Conservation (phyloP, 192 early-diverging fungal genomes). For the Podila horticola region DNA sequence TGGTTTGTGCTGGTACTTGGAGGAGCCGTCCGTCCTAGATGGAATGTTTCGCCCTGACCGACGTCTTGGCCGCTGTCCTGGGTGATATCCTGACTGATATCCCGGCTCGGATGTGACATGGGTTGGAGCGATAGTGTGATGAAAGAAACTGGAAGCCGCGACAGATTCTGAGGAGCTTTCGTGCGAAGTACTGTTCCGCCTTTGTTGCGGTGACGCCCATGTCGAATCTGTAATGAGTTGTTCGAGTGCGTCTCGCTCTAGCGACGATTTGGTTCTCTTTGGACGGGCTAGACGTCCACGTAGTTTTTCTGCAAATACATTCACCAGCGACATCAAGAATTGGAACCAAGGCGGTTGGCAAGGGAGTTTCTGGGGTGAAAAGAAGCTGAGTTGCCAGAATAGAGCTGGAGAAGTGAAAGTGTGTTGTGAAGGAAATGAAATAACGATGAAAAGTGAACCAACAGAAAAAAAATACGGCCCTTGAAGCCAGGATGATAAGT, state of each 20-base stretch:
- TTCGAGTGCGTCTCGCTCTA: neutral
- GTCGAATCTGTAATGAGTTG: neutral
- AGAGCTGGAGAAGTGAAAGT: neutral
- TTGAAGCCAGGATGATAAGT: too few relatives aligned
- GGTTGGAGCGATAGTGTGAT: too few relatives aligned
- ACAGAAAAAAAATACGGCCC: too few relatives aligned
- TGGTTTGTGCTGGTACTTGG: neutral
- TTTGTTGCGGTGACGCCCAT: neutral
- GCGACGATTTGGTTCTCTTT: neutral
- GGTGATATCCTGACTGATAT: too few relatives aligned
- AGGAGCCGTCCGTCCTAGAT: neutral
- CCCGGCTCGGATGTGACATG: too few relatives aligned
- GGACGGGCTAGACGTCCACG: neutral
- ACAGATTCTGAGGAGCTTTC: too few relatives aligned
- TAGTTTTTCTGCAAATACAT: neutral
- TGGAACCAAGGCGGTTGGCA: neutral
- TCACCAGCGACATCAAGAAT: neutral
- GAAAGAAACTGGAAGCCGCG: too few relatives aligned
- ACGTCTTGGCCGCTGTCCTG: too few relatives aligned
- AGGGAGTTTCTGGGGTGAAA: too few relatives aligned
- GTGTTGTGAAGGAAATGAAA: neutral
- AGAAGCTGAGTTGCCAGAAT: too few relatives aligned
- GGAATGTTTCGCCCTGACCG: too few relatives aligned
- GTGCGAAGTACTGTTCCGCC: too few relatives aligned
- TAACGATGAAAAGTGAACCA: slow-evolving; percentile 1